Percentiles rank a stretch among this genome's conserved stretches.
Conservation (phyloP, 441 rosid genomes). For the Mallotus repandus region DNA sequence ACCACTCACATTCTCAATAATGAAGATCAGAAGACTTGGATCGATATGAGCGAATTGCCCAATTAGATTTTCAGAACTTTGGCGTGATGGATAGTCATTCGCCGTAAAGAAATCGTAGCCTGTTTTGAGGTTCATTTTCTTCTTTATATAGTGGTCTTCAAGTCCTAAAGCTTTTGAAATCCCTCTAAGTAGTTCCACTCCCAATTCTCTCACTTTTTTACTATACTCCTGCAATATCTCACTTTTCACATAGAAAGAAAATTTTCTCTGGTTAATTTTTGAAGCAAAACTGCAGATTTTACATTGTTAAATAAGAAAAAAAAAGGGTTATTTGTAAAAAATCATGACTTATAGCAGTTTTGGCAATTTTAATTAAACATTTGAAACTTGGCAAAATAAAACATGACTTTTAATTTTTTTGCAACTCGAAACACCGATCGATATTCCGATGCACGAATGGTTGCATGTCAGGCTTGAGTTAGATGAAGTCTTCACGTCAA, state of each 20-base stretch:
- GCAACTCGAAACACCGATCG: no score
- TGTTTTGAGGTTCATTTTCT: constrained; percentile 11
- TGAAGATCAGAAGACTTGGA: constrained; percentile 15
- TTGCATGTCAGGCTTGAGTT: no score
- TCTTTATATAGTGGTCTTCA: constrained; percentile 14
- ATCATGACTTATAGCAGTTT: no score
- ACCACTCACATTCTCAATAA: constrained; percentile 19
- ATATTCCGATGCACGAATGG: no score
- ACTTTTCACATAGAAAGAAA: not conserved
- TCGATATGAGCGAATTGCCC: constrained; percentile 21
- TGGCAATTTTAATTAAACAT: no score
- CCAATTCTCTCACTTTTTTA: constrained; percentile 12
- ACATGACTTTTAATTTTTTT: no score
- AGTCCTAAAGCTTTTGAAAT: constrained; percentile 16
- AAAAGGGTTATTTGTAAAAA: no score
- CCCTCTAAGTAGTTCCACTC: constrained; percentile 14
- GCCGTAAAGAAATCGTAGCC: constrained; percentile 20
- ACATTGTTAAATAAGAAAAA: not conserved
- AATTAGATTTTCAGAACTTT: constrained; percentile 9
- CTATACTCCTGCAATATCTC: constrained; percentile 11
- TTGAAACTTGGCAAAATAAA: no score
- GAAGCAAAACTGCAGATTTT: not conserved
- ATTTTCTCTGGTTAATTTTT: not conserved
- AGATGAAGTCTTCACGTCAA: no score
- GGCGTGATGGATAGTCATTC: constrained; percentile 21